Percentiles rank a stretch among this genome's conserved stretches.
phyloP scores from a whole-genome alignment of 2,329 filamentous ascomycete genomes.

The Chaetomiaceae sp. region DNA sequence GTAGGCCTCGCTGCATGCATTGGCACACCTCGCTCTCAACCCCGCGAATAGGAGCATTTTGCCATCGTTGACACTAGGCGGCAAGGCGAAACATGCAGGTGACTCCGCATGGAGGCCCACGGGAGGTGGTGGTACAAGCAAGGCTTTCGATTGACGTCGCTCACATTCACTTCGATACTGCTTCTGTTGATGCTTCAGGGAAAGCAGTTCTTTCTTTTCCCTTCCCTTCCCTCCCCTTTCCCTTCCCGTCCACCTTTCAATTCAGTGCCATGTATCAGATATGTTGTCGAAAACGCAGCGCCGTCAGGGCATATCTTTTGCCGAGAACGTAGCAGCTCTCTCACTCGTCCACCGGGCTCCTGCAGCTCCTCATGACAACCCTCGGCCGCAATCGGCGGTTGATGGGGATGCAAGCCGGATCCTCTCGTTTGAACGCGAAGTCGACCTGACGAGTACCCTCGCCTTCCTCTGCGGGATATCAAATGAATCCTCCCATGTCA shows the following conservation, averaged over 20 bases:
- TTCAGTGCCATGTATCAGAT: background rate
- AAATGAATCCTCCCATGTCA: conserved; percentile 16
- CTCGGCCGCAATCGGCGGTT: background rate
- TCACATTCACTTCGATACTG: background rate
- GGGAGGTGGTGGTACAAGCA: background rate
- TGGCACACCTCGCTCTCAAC: background rate
- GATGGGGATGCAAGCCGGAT: background rate
- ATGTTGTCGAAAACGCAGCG: conserved; percentile 2
- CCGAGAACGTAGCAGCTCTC: conserved; percentile 19
- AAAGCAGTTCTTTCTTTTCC: too few species aligned
- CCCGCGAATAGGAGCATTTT: conserved; percentile 13
- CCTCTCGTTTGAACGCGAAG: conserved; percentile 15
- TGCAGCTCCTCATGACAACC: conserved; percentile 3
- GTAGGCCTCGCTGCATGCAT: conserved; percentile 20
- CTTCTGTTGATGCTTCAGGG: background rate
- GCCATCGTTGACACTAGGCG: background rate
- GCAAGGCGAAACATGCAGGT: conserved; percentile 3
- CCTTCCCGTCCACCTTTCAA: too few species aligned
- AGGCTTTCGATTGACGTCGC: background rate
- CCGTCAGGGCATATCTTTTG: background rate
- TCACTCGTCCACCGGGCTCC: conserved; percentile 10
- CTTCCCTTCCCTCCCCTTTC: too few species aligned
- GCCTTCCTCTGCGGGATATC: conserved; percentile 21
- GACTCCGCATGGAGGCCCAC: background rate
- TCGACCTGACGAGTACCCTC: conserved; percentile 9